Percentiles rank a stretch among this genome's conserved stretches.
phyloP scores from a whole-genome alignment of 2,329 filamentous ascomycete species.

The Acephala macrosclerotiorum region DNA sequence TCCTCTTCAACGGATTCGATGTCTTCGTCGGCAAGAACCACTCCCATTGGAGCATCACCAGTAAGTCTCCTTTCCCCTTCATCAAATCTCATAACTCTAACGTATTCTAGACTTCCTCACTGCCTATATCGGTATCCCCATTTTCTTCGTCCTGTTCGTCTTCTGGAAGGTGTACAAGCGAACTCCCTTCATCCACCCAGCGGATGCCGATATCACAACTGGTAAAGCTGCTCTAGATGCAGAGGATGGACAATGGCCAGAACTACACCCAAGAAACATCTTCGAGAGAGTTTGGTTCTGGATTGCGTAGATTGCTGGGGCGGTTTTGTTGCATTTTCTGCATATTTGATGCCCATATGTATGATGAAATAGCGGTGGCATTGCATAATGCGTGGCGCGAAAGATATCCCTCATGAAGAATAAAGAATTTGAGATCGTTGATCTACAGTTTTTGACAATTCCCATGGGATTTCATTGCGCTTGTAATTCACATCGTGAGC shows the following conservation, averaged over 20 bases:
- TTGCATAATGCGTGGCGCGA: not conserved
- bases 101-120: slow-evolving; percentile 75
- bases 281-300: slow-evolving; percentile 54
- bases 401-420: slow-evolving; percentile 13
- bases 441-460: no score
- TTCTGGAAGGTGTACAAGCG: slow-evolving; percentile 76
- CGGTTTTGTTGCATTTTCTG: not conserved
- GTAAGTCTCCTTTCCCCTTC: slow-evolving; percentile 25
- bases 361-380: not conserved
- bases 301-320: slow-evolving; percentile 47
- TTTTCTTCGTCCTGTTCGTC: slow-evolving; percentile 73
- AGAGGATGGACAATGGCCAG: slow-evolving; percentile 50
- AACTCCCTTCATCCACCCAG: slow-evolving; percentile 54
- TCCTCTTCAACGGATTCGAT: slow-evolving; percentile 77
- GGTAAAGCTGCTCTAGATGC: slow-evolving; percentile 55
- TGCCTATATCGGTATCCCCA: slow-evolving; percentile 74
- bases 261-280: slow-evolving; percentile 49
- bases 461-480: no score
- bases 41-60: slow-evolving; percentile 68
- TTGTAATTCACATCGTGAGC: no score
- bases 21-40: slow-evolving; percentile 71
- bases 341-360: not conserved
- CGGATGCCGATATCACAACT: slow-evolving; percentile 52
- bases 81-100: slow-evolving; percentile 54
- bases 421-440: not conserved